These are phyloP conservation scores for Aspergillus aculeatus DNA, from an alignment of 2,329 filamentous ascomycete species.

Conservation along the genomic window DNA sequence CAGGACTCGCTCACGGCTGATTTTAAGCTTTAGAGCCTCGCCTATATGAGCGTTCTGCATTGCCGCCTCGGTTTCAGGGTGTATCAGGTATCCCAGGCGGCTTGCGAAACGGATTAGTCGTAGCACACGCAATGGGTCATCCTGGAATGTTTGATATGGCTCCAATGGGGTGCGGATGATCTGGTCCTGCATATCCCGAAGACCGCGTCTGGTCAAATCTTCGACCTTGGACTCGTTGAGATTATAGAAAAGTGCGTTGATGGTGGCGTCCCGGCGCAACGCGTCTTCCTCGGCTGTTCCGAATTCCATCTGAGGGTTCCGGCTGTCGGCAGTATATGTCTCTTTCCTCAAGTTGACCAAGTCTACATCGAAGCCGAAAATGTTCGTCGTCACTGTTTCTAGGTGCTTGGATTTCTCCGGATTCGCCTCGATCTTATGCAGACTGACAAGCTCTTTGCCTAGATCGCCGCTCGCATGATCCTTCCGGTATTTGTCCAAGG, in stretches of 20 bases:
- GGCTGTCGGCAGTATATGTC: conserved; percentile 82
- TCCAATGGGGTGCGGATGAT: conserved; percentile 83
- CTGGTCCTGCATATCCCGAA: conserved; percentile 69
- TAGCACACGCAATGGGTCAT: conserved; percentile 85
- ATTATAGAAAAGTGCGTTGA: conserved; percentile 97
- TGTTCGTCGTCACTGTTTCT: conserved; percentile 81
- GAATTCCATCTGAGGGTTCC: conserved; percentile 91
- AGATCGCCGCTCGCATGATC: conserved; percentile 51
- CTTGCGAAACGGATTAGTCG: conserved; percentile 88
- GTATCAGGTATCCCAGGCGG: conserved; percentile 75
- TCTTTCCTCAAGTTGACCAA: conserved; percentile 93
- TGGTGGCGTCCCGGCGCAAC: conserved; percentile 81
- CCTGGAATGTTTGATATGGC: conserved; percentile 87
- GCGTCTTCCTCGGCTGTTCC: conserved; percentile 91
- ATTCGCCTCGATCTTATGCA: conserved; percentile 88
- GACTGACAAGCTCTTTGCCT: conserved; percentile 65
- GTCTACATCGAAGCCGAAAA: conserved; percentile 86
- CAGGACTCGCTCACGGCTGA: conserved; percentile 85
- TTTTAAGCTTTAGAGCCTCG: conserved; percentile 76
- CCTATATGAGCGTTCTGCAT: conserved; percentile 83
- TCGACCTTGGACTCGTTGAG: conserved; percentile 75
- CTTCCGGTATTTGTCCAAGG: conserved; percentile 44
- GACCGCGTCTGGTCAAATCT: conserved; percentile 74
- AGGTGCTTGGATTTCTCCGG: conserved; percentile 96
- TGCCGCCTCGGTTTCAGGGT: conserved; percentile 62